Conservation (phyloP, 2,329 filamentous ascomycete genomes). For the Cladosporium velox region DNA sequence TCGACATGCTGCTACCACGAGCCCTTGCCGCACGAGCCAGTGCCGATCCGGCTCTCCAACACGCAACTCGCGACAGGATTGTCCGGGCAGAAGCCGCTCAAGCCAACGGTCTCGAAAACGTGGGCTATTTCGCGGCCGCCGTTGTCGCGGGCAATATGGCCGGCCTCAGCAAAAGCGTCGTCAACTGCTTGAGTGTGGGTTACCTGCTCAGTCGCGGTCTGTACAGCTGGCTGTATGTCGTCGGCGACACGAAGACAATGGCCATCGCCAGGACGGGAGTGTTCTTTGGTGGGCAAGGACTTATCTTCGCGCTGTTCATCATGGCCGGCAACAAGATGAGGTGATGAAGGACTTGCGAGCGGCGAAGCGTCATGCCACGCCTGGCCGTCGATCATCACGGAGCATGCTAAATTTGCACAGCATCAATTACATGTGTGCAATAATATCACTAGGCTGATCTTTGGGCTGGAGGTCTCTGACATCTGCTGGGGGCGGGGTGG, state of each 20-base stretch:
- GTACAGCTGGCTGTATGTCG: constrained; percentile 37
- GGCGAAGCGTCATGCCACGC: neutral
- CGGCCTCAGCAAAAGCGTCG: constrained; percentile 30
- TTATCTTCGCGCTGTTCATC: constrained; percentile 32
- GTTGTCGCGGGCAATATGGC: constrained; percentile 43
- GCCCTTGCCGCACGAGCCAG: constrained; percentile 31
- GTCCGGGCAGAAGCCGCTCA: constrained; percentile 42
- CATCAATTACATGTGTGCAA: neutral
- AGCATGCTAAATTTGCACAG: neutral
- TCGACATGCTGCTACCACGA: constrained; percentile 38
- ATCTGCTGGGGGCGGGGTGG: neutral
- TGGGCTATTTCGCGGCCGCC: constrained; percentile 43
- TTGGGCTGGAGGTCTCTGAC: neutral
- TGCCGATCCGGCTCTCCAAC: constrained; percentile 36
- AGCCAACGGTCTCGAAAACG: constrained; percentile 43
- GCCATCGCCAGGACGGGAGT: constrained; percentile 26
- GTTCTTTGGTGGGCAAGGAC: constrained; percentile 30
- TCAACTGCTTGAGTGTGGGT: constrained; percentile 34
- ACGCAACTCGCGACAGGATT: constrained; percentile 38
- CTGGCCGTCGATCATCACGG: neutral
- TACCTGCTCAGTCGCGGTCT: constrained; percentile 33
- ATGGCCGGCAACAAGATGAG: constrained; percentile 32
- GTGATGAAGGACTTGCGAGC: neutral
- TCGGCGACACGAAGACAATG: constrained; percentile 27
- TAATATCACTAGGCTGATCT: neutral